Evolutionary conservation across 768 basidiomycete species (phyloP).

Genomic region (Russula emetica): DNA sequence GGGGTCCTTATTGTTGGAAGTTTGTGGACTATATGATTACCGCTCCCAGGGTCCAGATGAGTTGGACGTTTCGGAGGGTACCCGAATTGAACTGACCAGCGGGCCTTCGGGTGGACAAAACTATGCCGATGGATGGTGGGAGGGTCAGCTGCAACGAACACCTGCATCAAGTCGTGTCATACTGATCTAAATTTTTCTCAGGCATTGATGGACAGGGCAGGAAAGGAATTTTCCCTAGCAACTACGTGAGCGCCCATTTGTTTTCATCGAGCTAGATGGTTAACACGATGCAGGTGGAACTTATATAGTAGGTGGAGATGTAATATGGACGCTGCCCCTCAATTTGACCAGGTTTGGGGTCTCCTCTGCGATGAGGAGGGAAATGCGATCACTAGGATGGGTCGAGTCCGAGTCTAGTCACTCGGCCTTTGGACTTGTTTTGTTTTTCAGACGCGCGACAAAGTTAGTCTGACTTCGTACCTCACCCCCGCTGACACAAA

Average conservation of each 20-base stretch:
- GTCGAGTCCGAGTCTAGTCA: conserved; percentile 3
- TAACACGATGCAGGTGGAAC: conserved; percentile 45
- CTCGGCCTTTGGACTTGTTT: conserved; percentile 14
- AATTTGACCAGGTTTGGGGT: conserved; percentile 34
- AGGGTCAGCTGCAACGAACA: conserved; percentile 49
- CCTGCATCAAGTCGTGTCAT: conserved; percentile 24
- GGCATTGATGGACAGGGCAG: conserved; percentile 55
- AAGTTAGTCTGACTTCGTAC: conserved; percentile 2
- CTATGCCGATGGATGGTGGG: conserved; percentile 82
- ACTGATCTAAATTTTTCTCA: conserved; percentile 36
- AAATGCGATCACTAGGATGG: conserved; percentile 9
- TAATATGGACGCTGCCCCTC: conserved; percentile 19
- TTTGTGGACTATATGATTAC: conserved; percentile 80
- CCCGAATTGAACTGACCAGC: conserved; percentile 58
- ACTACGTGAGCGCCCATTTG: conserved; percentile 59
- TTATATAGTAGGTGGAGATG: conserved; percentile 29
- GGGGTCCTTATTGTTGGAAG: conserved; percentile 38
- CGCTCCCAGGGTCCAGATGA: conserved; percentile 69
- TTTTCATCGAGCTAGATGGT: conserved; percentile 21
- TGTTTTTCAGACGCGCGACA: not conserved
- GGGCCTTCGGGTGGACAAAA: conserved; percentile 58
- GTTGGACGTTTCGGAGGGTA: conserved; percentile 55
- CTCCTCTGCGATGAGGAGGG: not conserved
- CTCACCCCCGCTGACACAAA: not conserved
- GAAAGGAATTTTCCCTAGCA: conserved; percentile 84